A percentile compares a stretch with the other conserved stretches of the same genome.
These are phyloP conservation scores for Calonectria hongkongensis DNA, from an alignment of 2,329 filamentous ascomycete genomes.

Conservation along the genomic window DNA sequence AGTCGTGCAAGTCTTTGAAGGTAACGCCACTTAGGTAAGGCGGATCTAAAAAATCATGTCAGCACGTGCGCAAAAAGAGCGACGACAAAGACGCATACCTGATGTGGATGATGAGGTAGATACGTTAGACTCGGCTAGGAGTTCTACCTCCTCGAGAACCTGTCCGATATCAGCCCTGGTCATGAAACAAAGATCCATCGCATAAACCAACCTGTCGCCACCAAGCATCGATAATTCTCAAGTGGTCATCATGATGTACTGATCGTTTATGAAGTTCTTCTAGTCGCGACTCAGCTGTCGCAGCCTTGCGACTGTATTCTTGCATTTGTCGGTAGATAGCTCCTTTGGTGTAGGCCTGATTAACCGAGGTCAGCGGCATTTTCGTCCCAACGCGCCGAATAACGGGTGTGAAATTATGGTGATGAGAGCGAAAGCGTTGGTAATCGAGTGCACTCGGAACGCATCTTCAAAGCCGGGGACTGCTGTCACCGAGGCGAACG, in stretches of 20 bases:
- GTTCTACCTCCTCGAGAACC: conserved; percentile 79
- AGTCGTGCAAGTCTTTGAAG: conserved; percentile 81
- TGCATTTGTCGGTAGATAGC: conserved; percentile 98
- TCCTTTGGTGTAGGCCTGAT: conserved; percentile 79
- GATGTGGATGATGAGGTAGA: conserved; percentile 48
- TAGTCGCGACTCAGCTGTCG: conserved; percentile 86
- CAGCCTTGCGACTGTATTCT: conserved; percentile 95
- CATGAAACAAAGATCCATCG: neutral
- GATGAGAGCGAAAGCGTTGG: conserved; percentile 46
- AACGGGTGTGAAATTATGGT: conserved; percentile 48
- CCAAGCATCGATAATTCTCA: conserved; percentile 94
- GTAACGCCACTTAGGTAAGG: conserved; percentile 75
- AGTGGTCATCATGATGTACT: conserved; percentile 91
- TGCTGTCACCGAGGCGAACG: conserved; percentile 56
- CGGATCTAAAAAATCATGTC: conserved; percentile 65
- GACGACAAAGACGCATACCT: conserved; percentile 50
- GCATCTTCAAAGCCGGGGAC: conserved; percentile 54
- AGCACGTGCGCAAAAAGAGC: conserved; percentile 36
- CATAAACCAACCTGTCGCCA: conserved; percentile 85
- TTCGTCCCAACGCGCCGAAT: conserved; percentile 45
- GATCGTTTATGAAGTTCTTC: conserved; percentile 87
- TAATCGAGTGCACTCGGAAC: conserved; percentile 47
- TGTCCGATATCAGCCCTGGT: conserved; percentile 56
- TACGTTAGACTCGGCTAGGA: conserved; percentile 72
- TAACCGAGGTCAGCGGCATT: conserved; percentile 53